Conservation (phyloP, 1,284 basidiomycete species). For the Hemileccinum hortonii region DNA sequence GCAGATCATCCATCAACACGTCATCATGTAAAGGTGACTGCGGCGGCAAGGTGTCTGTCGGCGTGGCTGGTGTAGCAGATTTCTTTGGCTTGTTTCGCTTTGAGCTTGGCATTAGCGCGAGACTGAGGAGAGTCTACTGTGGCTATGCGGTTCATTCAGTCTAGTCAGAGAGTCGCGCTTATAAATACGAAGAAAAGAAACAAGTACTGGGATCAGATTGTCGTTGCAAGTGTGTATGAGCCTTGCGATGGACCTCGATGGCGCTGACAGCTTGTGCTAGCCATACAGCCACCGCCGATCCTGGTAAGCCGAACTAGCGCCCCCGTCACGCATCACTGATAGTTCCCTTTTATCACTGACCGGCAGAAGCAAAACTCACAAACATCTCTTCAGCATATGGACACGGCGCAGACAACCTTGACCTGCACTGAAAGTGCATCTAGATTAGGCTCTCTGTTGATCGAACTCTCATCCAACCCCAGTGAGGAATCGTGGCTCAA, state of each 20-base stretch:
- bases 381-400: slow-evolving; percentile 20
- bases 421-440: slow-evolving; percentile 31
- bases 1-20: slow-evolving; percentile 66
- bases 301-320: background rate
- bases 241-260: too few species aligned
- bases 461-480: slow-evolving; percentile 37
- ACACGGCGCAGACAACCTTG: slow-evolving; percentile 12
- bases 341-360: background rate
- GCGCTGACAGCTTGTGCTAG: background rate
- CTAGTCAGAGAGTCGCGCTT: too few species aligned
- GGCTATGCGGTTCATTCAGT: too few species aligned
- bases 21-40: slow-evolving; percentile 38
- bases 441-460: slow-evolving; percentile 32
- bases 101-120: slow-evolving; percentile 37
- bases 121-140: too few species aligned
- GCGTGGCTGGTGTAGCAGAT: slow-evolving; percentile 24
- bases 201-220: too few species aligned
- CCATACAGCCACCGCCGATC: slow-evolving; percentile 18
- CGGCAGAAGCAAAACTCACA: background rate
- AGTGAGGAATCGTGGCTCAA: slow-evolving; percentile 48
- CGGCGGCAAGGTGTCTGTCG: slow-evolving; percentile 22
- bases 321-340: background rate
- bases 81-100: slow-evolving; percentile 59
- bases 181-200: too few species aligned
- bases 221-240: too few species aligned